phyloP scores from a whole-genome alignment of 1,284 basidiomycete species.

The Sporisorium graminicola region DNA sequence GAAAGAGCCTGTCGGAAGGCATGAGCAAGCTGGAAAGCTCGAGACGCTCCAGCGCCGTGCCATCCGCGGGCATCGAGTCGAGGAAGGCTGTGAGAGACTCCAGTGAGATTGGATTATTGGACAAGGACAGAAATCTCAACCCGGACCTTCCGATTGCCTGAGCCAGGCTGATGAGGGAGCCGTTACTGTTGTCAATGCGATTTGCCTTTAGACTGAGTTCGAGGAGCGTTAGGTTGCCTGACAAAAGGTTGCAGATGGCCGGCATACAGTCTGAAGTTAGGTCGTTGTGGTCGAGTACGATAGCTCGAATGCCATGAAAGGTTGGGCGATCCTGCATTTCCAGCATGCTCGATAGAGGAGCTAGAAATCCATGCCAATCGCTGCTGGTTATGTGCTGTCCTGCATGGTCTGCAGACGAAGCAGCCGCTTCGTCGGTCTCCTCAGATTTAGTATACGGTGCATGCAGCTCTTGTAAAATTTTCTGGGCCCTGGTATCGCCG shows the following conservation, averaged over 20 bases:
- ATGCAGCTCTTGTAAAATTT: constrained; percentile 10
- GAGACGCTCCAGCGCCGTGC: constrained; percentile 19
- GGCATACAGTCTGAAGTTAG: constrained; percentile 26
- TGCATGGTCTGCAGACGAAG: neutral
- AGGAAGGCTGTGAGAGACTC: constrained; percentile 27
- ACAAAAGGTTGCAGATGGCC: constrained; percentile 17
- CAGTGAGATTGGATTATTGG: constrained; percentile 24
- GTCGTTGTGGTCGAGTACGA: constrained; percentile 20
- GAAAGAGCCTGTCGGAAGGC: neutral
- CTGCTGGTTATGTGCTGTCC: neutral
- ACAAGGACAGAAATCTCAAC: constrained; percentile 14
- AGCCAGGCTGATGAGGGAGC: constrained; percentile 3
- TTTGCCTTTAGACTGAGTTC: constrained; percentile 24
- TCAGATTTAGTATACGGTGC: neutral
- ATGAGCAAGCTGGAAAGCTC: constrained; percentile 17
- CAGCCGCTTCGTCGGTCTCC: neutral
- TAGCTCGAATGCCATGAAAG: constrained; percentile 2
- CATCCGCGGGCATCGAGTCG: constrained; percentile 26
- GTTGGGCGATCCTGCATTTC: neutral
- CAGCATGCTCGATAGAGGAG: neutral
- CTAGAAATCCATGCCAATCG: constrained; percentile 7
- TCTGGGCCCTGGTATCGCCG: constrained; percentile 8
- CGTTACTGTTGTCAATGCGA: constrained; percentile 5
- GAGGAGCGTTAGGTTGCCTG: constrained; percentile 11
- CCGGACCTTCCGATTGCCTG: constrained; percentile 11